These are phyloP conservation scores for Bipolaris cookei DNA, from an alignment of 2,329 filamentous ascomycete species.

Conservation along the genomic window DNA sequence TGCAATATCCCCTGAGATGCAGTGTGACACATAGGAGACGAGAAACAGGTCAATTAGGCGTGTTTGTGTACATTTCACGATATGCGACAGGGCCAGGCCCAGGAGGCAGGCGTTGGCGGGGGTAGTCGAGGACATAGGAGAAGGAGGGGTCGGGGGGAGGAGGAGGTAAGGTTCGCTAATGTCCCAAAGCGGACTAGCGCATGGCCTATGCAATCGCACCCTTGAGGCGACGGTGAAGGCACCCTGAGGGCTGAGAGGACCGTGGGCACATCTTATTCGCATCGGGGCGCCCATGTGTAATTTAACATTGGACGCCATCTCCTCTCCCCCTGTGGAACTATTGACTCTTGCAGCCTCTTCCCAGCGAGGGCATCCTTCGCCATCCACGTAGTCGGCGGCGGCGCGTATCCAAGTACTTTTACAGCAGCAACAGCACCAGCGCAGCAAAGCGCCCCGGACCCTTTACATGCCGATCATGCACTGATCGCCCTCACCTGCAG, in stretches of 20 bases:
- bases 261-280: conserved; percentile 5
- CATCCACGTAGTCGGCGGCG: too few species aligned
- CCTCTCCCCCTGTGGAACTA: conserved; percentile 4
- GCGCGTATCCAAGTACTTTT: not conserved
- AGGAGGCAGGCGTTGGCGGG: conserved; percentile 2
- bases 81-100: not conserved
- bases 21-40: not conserved
- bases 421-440: not conserved
- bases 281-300: conserved; percentile 10
- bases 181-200: conserved; percentile 5
- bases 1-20: not conserved
- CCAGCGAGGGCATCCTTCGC: too few species aligned
- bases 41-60: not conserved
- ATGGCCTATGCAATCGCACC: conserved; percentile 9
- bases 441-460: not conserved
- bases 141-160: not conserved
- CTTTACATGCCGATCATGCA: conserved; percentile 15
- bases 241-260: conserved; percentile 8
- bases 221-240: not conserved
- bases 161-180: conserved; percentile 3
- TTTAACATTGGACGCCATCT: conserved; percentile 13
- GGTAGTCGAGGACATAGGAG: not conserved
- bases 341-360: conserved; percentile 3
- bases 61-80: not conserved
- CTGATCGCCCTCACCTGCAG: conserved; percentile 8